Base-by-base conservation (phyloP, 2,329 filamentous ascomycete genomes). In the Graphilbum ipis-grandicollis region DNA sequence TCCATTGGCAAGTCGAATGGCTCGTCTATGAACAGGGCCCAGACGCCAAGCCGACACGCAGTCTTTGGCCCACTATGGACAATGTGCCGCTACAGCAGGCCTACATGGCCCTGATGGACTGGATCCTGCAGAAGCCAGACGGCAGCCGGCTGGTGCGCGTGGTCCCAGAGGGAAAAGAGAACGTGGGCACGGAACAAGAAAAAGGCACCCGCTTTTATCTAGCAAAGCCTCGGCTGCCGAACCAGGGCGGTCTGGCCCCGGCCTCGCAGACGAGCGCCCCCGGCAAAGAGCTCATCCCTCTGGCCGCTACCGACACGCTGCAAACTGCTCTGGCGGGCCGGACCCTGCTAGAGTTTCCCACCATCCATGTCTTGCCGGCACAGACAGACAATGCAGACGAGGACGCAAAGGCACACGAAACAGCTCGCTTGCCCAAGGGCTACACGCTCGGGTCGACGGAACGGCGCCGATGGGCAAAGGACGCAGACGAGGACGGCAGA, bases 281-380 rank as follows among this genome's bases (percentile, higher is more conserved):
- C 26, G 5, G 9, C 17, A 52, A 47, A 21, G 40, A 45, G 17
- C 46, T 85, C 3, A 68, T 72, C 19, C 74, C 74, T 0, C 46
- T 84, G 2, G 44, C 56, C 0, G 46, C 64, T 0, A 47, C 50
- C 0, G 55, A 58, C 9, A 64, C 60, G 2, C 55, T 85, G 4
- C 57, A 58, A 1, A 55, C 62, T 1, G 59, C 60, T 7, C 62
- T 86, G 1, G 53, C 53, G n/a, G 62, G 65, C 9, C 66, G 65
- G 23, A 66, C 63, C 0, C 62, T 86, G 0, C 56, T 83, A 7
- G 80, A 85, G 47, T 85, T 75, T 42, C 80, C 80, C 1, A 83
- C 78, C 0, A 62, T 85, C 12, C 74, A 78, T 48, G 65, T 69
- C 5, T 56, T 80, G 8, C 53, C 62, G 1, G 42, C 46, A 8